Evolutionary conservation across 768 basidiomycete species (phyloP), one percentile per base, ranked within the genome.

Genomic region (Kwoniella dejecticola): DNA sequence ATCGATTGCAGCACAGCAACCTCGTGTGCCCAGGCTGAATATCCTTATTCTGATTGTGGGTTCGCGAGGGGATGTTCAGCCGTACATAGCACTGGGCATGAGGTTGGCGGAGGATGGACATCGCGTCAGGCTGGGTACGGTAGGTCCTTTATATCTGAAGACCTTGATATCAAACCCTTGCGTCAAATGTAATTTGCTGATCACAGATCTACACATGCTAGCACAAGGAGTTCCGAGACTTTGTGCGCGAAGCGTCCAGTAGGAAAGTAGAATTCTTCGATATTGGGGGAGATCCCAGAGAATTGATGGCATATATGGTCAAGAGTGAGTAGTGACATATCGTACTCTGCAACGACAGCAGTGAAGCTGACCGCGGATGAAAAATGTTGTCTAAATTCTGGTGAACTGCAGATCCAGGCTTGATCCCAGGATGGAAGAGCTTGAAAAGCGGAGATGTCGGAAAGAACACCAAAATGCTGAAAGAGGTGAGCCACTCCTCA

Each of bases 1-100:
- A n/a, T n/a, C n/a, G n/a, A n/a, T n/a, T n/a, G n/a, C n/a, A n/a
- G n/a, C n/a, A n/a, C n/a, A n/a, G n/a, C n/a, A n/a, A n/a, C n/a
- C n/a, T n/a, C n/a, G n/a, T n/a, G n/a, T n/a, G 15, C 75, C 75
- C 8, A 55, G 55, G 5, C 73, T 87, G 75, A 85, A 80, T 62
- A 83, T 87, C 36, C 83, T 86, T 26, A 84, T 87, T 41, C 85
- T 86, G 83, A 84, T 87, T 50, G 85, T 86, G 27, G 86, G 86
- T 15, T 85, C 84, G 64, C 80, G 86, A 66, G 86, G 85, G 21
- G 86, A 87, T 67, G 85, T 87, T 0, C 86, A 87, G 64, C 86
- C 86, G 4, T 87, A 83, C 62, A 76, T 86, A 44, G 83, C 85
- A 7, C 78, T 87, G 0, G 85, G 83, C 2, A 76, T 82, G 57